These are phyloP conservation scores for Melampsora larici-populina DNA, from an alignment of 1,284 basidiomycete species.

Conservation along the genomic window DNA sequence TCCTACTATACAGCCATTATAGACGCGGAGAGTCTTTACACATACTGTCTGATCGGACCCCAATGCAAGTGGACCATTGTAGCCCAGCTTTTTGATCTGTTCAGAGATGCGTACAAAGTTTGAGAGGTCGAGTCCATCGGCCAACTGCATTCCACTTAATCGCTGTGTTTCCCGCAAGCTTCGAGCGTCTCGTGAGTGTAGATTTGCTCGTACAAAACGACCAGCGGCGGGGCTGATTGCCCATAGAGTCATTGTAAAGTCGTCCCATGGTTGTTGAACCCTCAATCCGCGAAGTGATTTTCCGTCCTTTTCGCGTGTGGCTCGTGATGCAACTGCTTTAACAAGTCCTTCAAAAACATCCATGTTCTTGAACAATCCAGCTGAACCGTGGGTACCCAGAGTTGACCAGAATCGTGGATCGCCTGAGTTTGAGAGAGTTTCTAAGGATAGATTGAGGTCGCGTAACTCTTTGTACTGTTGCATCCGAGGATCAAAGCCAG, in stretches of 20 bases:
- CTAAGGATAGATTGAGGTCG: neutral
- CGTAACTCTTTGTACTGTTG: neutral
- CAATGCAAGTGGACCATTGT: neutral
- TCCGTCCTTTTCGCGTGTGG: neutral
- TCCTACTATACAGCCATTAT: conserved; percentile 12
- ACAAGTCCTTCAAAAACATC: neutral
- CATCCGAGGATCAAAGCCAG: neutral
- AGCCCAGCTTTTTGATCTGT: neutral
- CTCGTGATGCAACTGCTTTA: neutral
- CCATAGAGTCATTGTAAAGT: conserved; percentile 4
- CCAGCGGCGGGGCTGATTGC: neutral
- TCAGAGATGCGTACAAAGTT: conserved; percentile 3
- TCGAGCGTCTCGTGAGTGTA: neutral
- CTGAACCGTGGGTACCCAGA: neutral
- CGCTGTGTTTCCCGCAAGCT: neutral
- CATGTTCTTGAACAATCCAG: neutral
- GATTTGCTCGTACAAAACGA: neutral
- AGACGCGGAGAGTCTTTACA: neutral
- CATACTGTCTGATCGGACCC: conserved; percentile 10
- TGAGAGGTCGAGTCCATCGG: neutral
- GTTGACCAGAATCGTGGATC: neutral
- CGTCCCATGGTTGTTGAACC: neutral
- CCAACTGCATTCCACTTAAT: neutral
- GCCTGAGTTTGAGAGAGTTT: neutral
- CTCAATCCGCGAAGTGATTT: neutral